Evolutionary conservation across 2,329 filamentous ascomycete species (phyloP), one percentile per base, ranked within the genome.

Genomic region (Ustilaginoidea virens): DNA sequence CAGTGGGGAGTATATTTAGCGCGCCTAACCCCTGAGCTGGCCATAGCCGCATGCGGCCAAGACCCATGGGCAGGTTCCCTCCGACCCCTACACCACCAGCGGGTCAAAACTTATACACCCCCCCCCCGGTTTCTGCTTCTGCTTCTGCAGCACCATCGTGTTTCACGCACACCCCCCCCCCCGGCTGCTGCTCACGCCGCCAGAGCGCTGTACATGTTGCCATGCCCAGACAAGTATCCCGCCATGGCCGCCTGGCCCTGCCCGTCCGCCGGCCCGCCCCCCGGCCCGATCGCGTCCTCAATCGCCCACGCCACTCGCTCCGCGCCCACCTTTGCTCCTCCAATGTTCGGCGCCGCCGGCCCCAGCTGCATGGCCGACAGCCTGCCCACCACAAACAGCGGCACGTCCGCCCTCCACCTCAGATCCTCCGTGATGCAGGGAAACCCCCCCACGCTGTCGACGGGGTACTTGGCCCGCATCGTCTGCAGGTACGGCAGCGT

Each of bases 361-460:
- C 80, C 80, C 0, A 87, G 53, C 32, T 72, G 63, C 39, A 87
- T 47, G 1, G 64, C 69, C 0, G 75, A 80, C 20, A 86, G 52
- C 29, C 71, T 61, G 2, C 78, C 80, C 0, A 74, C 74, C 33
- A 80, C 52, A 43, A 83, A 86, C 1, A 85, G 50, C 1, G 80
- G 80, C 1, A 87, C 66, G n/a, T 70, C 69, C 1, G 74, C 60
- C 21, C 61, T 61, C 80, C 80, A 87, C 63, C 75, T 77, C 35
- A 87, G 55, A 41, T 87, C 79, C 23, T 86, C 69, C 2, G 67
- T 86, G 29, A 87, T 49, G 37, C 75, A 80, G 0, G 81, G 80
- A 13, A 85, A 55, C 0, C 80, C 80, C 4, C 71, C 70, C 15
- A 69, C 61, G 0, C 58, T 63, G 11, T 69, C 51, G 19, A 87